Percentiles rank a stretch among this genome's conserved stretches.
Evolutionary conservation across 164 flowering plant genomes (phyloP).

Genomic region (Houttuynia cordata): DNA sequence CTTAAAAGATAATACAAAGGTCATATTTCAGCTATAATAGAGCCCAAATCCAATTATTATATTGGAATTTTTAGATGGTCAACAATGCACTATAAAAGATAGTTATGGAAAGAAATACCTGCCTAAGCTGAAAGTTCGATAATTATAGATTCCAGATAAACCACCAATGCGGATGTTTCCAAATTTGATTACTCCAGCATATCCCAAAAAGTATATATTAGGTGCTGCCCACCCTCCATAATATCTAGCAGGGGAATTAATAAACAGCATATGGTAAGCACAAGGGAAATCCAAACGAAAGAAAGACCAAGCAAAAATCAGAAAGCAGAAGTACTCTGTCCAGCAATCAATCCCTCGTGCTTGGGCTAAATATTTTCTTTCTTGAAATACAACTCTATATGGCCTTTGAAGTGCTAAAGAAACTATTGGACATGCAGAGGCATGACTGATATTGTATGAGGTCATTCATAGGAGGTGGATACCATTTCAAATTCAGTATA

Average conservation of each 20-base stretch:
- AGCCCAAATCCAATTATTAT: not conserved
- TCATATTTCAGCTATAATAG: not conserved
- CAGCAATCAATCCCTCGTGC: no score
- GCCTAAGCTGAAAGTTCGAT: slow-evolving; percentile 56
- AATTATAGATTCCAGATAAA: slow-evolving; percentile 82
- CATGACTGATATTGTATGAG: no score
- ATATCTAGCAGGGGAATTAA: slow-evolving; percentile 33
- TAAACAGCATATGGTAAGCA: not conserved
- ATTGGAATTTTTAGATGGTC: no score
- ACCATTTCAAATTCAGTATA: no score
- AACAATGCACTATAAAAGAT: no score
- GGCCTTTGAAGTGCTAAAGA: no score
- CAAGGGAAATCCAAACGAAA: not conserved
- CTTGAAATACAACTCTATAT: no score
- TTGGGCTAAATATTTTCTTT: no score
- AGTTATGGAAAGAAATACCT: not conserved
- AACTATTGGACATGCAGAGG: no score
- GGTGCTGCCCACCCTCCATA: slow-evolving; percentile 99
- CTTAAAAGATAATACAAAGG: not conserved
- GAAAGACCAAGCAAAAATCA: not conserved
- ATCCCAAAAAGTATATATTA: slow-evolving; percentile 82
- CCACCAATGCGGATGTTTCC: slow-evolving; percentile 91
- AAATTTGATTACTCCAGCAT: slow-evolving; percentile 86
- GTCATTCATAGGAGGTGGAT: no score
- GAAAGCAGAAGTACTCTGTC: no score